These are phyloP conservation scores for Diaporthe velutina DNA, from an alignment of 2,329 filamentous ascomycete species.

Conservation along the genomic window DNA sequence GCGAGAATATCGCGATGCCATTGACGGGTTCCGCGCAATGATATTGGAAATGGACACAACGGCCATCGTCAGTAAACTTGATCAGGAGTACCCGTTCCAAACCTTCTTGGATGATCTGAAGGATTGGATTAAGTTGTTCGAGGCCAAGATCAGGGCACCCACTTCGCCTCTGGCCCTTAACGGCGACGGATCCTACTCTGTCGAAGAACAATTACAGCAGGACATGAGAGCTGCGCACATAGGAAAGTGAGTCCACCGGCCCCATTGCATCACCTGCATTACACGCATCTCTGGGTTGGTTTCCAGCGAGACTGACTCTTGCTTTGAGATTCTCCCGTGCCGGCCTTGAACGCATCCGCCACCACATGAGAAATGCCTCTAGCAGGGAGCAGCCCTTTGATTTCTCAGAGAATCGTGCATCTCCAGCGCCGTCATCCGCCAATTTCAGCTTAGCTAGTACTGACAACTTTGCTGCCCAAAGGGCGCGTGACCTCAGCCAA, in stretches of 20 bases:
- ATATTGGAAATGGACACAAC: slow-evolving; percentile 31
- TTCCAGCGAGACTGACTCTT: slow-evolving; percentile 32
- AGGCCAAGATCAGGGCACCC: slow-evolving; percentile 25
- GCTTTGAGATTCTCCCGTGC: slow-evolving; percentile 16
- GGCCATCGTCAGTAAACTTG: slow-evolving; percentile 28
- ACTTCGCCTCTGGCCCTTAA: slow-evolving; percentile 1
- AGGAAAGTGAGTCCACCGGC: slow-evolving; percentile 27
- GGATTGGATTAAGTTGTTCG: slow-evolving; percentile 33
- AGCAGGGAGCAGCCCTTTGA: slow-evolving; percentile 1
- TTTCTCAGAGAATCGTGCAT: not conserved
- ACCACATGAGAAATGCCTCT: slow-evolving; percentile 2
- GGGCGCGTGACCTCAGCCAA: slow-evolving; percentile 28
- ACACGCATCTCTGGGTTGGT: not conserved
- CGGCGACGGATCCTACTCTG: slow-evolving; percentile 17
- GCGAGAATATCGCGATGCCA: slow-evolving; percentile 31
- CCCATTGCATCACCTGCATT: not conserved
- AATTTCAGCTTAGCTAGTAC: slow-evolving; percentile 25
- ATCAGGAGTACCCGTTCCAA: slow-evolving; percentile 35
- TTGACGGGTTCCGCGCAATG: slow-evolving; percentile 33
- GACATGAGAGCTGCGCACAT: slow-evolving; percentile 18
- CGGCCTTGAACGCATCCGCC: slow-evolving; percentile 24
- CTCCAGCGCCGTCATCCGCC: not conserved
- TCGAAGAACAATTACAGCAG: slow-evolving; percentile 25
- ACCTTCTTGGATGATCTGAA: slow-evolving; percentile 32
- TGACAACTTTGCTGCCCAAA: slow-evolving; percentile 25